phyloP scores from a whole-genome alignment of 805 yeast genomes.

The Yueomyces sinensis region DNA sequence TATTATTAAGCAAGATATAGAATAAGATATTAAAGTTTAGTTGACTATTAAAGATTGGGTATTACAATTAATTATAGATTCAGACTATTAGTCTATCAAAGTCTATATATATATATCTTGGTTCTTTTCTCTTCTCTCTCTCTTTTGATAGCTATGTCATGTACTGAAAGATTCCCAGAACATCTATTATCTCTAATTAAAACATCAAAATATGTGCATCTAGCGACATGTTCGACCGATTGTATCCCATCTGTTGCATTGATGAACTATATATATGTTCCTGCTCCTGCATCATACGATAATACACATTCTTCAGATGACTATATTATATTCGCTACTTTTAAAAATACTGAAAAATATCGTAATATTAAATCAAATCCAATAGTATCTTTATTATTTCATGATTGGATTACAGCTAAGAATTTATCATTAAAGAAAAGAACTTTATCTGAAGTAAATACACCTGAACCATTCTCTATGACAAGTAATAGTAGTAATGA shows the following conservation, averaged over 20 bases:
- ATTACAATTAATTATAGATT: too few species aligned
- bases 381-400: constrained; percentile 69
- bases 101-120: too few species aligned
- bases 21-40: too few species aligned
- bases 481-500: constrained; percentile 5
- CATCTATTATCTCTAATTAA: constrained; percentile 35
- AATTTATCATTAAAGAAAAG: constrained; percentile 23
- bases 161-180: constrained; percentile 25
- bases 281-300: constrained; percentile 18
- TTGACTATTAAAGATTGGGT: too few species aligned
- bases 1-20: too few species aligned
- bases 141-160: constrained; percentile 20
- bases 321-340: constrained; percentile 59
- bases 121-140: too few species aligned
- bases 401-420: constrained; percentile 75
- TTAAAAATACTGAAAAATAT: constrained; percentile 59
- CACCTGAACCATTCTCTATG: constrained; percentile 13
- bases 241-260: constrained; percentile 75
- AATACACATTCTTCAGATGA: constrained; percentile 26
- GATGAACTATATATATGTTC: constrained; percentile 76
- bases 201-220: constrained; percentile 60
- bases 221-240: constrained; percentile 61
- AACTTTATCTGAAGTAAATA: constrained; percentile 18
- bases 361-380: constrained; percentile 59
- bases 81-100: too few species aligned